Base-by-base conservation (phyloP, 2,329 filamentous ascomycete genomes). In the Paecilomyces sp. region DNA sequence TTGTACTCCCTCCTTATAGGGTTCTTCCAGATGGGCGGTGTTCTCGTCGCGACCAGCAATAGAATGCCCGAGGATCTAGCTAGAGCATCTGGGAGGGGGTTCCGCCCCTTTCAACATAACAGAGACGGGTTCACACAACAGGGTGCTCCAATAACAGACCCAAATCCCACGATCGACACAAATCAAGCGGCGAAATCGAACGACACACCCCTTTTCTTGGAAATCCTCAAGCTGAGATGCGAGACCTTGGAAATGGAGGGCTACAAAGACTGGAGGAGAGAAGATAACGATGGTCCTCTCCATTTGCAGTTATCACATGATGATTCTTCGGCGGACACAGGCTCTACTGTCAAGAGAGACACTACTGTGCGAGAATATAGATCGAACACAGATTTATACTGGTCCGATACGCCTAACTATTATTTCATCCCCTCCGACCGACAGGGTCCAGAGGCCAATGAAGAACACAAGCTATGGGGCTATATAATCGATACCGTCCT, bases 171-270 rank as follows among this genome's bases (percentile, higher is more conserved):
- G 11, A n/a, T 13, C 5, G 22, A 22, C 69, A 47, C 65, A 70
- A 63, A 61, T 55, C 70, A 87, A 50, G 85, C 82, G 66, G 82
- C 83, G 1, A 77, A 83, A 47, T 83, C 83, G 54, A 88, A 88
- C 58, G 90, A 93, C 68, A 93, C 92, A 77, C 84, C 87, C 1
- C 82, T 82, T 2, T 93, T 94, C 63, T 76, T 93, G 9, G 87
- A 92, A 52, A 86, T 93, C 0, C 71, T 93, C 36, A 89, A 88
- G 69, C 87, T 88, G 9, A 81, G 90, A 58, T 93, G 90, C 69
- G 89, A 93, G 66, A 86, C 92, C 56, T 92, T 89, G 88, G 88
- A 92, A 70, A 92, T 93, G 83, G 88, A 91, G 65, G 87, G 89
- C 1, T 82, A 83, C 1, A 84, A 79, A 58, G 90, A 94, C 68